Conservation (phyloP, 2,329 filamentous ascomycete species). For the Dactylellina parvicollis region DNA sequence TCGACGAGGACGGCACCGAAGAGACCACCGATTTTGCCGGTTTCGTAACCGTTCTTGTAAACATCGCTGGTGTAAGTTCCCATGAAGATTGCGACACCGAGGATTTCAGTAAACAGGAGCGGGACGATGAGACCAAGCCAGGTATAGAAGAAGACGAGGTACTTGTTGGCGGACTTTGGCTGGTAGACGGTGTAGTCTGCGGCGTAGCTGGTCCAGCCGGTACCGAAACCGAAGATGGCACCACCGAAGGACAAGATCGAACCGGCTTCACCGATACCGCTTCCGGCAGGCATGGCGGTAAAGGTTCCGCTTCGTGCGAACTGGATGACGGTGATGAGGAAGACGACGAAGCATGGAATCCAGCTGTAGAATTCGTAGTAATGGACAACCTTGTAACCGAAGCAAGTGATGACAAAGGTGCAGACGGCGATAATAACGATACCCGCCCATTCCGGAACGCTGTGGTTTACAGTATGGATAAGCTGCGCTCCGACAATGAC, state of each 20-base stretch:
- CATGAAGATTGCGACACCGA: slow-evolving; percentile 76
- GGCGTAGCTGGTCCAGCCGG: slow-evolving; percentile 78
- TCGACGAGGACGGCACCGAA: slow-evolving; percentile 73
- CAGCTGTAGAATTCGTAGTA: slow-evolving; percentile 78
- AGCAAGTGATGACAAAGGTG: slow-evolving; percentile 76
- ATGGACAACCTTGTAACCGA: slow-evolving; percentile 80
- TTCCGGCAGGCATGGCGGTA: slow-evolving; percentile 69
- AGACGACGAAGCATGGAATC: slow-evolving; percentile 77
- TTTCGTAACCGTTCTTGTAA: slow-evolving; percentile 68
- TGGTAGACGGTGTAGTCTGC: slow-evolving; percentile 86
- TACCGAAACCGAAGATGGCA: slow-evolving; percentile 74
- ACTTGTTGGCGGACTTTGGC: slow-evolving; percentile 69
- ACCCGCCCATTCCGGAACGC: slow-evolving; percentile 77
- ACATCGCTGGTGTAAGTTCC: slow-evolving; percentile 68
- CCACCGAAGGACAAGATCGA: slow-evolving; percentile 73
- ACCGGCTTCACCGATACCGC: slow-evolving; percentile 71
- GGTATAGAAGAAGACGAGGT: slow-evolving; percentile 74
- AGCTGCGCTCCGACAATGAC: slow-evolving; percentile 82
- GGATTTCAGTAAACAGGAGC: slow-evolving; percentile 77
- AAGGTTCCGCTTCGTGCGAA: slow-evolving; percentile 76
- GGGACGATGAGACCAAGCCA: slow-evolving; percentile 76
- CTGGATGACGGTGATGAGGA: slow-evolving; percentile 73
- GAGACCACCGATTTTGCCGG: slow-evolving; percentile 73
- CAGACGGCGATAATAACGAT: slow-evolving; percentile 77
- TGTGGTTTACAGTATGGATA: slow-evolving; percentile 75